Conservation (phyloP, 2,329 filamentous ascomycete genomes). For the Fusarium citri region DNA sequence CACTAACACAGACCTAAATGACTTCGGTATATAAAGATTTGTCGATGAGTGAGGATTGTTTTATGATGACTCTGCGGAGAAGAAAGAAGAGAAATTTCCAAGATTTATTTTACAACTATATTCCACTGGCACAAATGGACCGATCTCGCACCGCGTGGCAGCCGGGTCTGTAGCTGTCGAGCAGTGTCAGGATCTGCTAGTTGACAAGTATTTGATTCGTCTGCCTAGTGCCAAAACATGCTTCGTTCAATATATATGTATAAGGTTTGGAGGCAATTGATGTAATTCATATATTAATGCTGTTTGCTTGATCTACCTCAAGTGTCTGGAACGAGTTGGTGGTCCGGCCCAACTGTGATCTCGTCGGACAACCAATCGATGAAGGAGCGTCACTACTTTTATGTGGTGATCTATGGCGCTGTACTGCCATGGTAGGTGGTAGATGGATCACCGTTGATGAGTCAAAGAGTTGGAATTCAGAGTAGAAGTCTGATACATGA, state of each 20-base stretch:
- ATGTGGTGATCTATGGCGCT: too few relatives aligned
- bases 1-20: too few relatives aligned
- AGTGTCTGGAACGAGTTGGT: not conserved
- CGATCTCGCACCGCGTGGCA: not conserved
- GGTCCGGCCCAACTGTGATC: not conserved
- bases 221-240: not conserved
- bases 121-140: not conserved
- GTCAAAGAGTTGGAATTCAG: too few relatives aligned
- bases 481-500: too few relatives aligned
- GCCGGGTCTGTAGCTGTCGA: not conserved
- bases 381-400: too few relatives aligned
- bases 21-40: too few relatives aligned
- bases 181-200: not conserved
- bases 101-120: not conserved
- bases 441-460: too few relatives aligned
- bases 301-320: not conserved
- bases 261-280: not conserved
- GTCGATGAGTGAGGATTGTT: too few relatives aligned
- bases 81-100: not conserved
- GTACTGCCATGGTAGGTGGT: too few relatives aligned
- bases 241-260: not conserved
- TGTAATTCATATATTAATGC: too few relatives aligned
- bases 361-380: not conserved
- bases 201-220: not conserved
- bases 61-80: not conserved